phyloP scores from a whole-genome alignment of 2,329 filamentous ascomycete genomes.

The Chrysosporium queenslandicum region DNA sequence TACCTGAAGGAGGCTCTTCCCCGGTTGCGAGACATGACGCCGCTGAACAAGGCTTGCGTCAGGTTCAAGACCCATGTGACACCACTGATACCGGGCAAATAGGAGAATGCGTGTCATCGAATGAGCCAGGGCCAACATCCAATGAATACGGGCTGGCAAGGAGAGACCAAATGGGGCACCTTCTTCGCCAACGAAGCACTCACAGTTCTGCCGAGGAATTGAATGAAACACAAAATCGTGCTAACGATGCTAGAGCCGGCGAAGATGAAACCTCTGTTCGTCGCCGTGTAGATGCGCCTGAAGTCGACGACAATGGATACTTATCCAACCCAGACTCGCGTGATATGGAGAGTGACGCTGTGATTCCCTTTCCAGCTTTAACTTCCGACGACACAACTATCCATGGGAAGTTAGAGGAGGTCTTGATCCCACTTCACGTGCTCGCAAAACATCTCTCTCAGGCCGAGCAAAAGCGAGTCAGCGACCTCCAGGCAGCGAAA shows the following conservation, averaged over 20 bases:
- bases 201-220: no score
- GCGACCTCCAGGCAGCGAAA: slow-evolving; percentile 4
- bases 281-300: no score
- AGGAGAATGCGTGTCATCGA: background rate
- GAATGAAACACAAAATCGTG: no score
- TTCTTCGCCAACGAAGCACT: background rate
- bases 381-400: background rate
- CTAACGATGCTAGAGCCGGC: no score
- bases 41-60: background rate
- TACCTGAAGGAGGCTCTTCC: background rate
- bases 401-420: background rate
- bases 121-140: background rate
- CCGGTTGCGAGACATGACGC: background rate
- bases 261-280: no score
- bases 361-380: background rate
- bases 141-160: background rate
- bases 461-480: background rate
- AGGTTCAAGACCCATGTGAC: background rate
- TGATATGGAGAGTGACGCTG: background rate
- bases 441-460: background rate
- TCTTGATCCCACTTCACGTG: background rate
- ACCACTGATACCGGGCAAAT: background rate
- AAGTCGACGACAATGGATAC: no score
- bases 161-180: background rate
- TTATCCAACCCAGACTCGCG: background rate